phyloP scores from a whole-genome alignment of 108 stramenopile genomes.

The Conticribra guillardii region DNA sequence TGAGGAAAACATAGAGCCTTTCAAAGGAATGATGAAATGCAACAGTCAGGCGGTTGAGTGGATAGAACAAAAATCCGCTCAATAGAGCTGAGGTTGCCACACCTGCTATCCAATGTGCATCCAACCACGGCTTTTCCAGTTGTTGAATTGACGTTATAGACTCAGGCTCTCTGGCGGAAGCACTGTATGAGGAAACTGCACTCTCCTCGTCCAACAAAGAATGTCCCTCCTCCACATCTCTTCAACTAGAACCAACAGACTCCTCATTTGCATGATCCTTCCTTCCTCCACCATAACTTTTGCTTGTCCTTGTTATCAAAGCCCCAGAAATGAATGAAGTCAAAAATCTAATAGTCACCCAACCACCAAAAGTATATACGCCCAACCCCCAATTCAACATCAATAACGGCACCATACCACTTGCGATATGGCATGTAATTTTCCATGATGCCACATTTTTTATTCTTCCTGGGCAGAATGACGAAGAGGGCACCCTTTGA shows the following conservation, averaged over 20 bases:
- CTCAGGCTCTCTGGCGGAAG: background rate
- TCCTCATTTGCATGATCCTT: slow-evolving; percentile 7
- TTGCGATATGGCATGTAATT: slow-evolving; percentile 2
- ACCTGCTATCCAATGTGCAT: slow-evolving; percentile 24
- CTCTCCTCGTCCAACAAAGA: background rate
- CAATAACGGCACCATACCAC: slow-evolving; percentile 9
- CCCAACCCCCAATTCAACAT: slow-evolving; percentile 38
- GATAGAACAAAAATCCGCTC: slow-evolving; percentile 27
- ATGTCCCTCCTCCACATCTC: slow-evolving; percentile 23
- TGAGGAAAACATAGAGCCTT: slow-evolving; percentile 3
- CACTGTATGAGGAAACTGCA: background rate
- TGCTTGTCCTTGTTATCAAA: slow-evolving; percentile 13
- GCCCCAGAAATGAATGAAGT: slow-evolving; percentile 23
- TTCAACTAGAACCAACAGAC: background rate
- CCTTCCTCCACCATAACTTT: background rate
- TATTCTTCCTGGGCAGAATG: slow-evolving; percentile 1
- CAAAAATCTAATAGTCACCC: slow-evolving; percentile 24
- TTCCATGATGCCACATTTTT: slow-evolving; percentile 10
- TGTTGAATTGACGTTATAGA: background rate
- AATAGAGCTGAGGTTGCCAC: slow-evolving; percentile 17
- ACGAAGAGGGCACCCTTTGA: slow-evolving; percentile 6
- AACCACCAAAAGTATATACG: slow-evolving; percentile 10
- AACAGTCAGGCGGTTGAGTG: slow-evolving; percentile 11
- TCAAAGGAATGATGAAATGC: slow-evolving; percentile 10
- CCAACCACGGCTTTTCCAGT: slow-evolving; percentile 10